phyloP scores from a whole-genome alignment of 257 asterid genomes.

The Eustoma russellianum region DNA sequence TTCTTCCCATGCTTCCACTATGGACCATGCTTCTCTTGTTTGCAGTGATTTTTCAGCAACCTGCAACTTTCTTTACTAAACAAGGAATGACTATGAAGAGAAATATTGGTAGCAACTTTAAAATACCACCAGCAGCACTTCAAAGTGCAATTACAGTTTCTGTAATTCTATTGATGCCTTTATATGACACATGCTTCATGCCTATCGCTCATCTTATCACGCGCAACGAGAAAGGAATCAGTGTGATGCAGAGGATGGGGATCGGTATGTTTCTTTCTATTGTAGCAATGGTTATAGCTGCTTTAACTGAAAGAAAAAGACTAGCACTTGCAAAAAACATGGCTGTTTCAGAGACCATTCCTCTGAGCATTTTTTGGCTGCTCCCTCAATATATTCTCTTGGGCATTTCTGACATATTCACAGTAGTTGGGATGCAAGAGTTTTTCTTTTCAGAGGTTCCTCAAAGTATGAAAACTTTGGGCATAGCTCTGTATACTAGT shows the following conservation, averaged over 20 bases:
- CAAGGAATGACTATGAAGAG: conserved; percentile 91
- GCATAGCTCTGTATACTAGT: conserved; percentile 79
- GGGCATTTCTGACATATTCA: conserved; percentile 86
- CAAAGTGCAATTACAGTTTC: conserved; percentile 85
- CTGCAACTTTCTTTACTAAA: conserved; percentile 88
- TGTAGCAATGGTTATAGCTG: conserved; percentile 78
- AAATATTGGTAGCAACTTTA: conserved; percentile 48
- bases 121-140: conserved; percentile 92
- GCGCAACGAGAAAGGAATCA: conserved; percentile 53
- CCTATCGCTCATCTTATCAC: conserved; percentile 55
- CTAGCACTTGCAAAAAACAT: conserved; percentile 22
- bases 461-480: conserved; percentile 64
- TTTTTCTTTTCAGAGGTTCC: conserved; percentile 89
- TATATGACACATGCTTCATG: conserved; percentile 56
- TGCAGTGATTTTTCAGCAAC: conserved; percentile 90
- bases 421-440: conserved; percentile 98
- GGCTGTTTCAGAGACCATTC: conserved; percentile 16
- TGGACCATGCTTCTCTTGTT: conserved; percentile 79
- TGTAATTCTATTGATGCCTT: conserved; percentile 68
- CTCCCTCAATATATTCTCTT: conserved; percentile 76
- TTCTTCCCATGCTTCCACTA: conserved; percentile 57
- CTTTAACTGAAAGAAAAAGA: conserved; percentile 47
- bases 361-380: conserved; percentile 73
- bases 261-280: conserved; percentile 80
- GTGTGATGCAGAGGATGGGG: conserved; percentile 79